phyloP scores from a whole-genome alignment of 2,329 filamentous ascomycete genomes.

The Ascomycota sp. region DNA sequence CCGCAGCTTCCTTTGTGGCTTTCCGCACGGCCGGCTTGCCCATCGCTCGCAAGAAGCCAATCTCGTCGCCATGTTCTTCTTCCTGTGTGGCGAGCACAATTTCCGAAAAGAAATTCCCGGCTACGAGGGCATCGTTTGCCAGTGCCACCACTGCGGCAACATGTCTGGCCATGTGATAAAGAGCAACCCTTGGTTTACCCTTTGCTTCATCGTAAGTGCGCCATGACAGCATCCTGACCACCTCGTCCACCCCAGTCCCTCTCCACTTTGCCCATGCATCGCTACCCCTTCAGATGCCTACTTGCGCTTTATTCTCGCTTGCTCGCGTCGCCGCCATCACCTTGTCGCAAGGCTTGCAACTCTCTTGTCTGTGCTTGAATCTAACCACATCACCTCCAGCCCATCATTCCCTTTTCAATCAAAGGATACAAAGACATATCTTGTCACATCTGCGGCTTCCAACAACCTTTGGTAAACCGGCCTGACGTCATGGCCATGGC shows the following conservation, averaged over 20 bases:
- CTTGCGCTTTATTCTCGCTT: background rate
- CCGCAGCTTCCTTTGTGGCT: too few relatives aligned
- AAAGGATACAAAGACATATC: conserved; percentile 45
- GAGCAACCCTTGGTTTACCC: conserved; percentile 51
- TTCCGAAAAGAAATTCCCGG: conserved; percentile 36
- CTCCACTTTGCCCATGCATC: too few relatives aligned
- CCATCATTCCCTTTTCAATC: conserved; percentile 47
- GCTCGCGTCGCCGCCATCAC: background rate
- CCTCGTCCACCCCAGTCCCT: too few relatives aligned
- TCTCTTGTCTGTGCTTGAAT: background rate
- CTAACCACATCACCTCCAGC: conserved; percentile 18
- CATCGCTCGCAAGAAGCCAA: conserved; percentile 11
- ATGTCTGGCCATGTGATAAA: conserved; percentile 37
- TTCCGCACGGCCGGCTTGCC: too few relatives aligned
- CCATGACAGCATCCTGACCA: too few relatives aligned
- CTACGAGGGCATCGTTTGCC: conserved; percentile 37
- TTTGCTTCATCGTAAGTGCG: conserved; percentile 45
- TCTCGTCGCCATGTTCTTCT: conserved; percentile 28
- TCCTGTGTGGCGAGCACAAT: conserved; percentile 37
- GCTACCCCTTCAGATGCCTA: too few relatives aligned
- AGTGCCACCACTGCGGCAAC: conserved; percentile 46
- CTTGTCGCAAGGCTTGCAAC: too few relatives aligned
- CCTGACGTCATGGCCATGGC: conserved; percentile 32
- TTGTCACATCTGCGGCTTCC: conserved; percentile 57
- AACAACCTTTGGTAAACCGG: conserved; percentile 38